These are phyloP conservation scores for Acrocalymma vagum DNA, from an alignment of 2,329 filamentous ascomycete species.

Conservation along the genomic window DNA sequence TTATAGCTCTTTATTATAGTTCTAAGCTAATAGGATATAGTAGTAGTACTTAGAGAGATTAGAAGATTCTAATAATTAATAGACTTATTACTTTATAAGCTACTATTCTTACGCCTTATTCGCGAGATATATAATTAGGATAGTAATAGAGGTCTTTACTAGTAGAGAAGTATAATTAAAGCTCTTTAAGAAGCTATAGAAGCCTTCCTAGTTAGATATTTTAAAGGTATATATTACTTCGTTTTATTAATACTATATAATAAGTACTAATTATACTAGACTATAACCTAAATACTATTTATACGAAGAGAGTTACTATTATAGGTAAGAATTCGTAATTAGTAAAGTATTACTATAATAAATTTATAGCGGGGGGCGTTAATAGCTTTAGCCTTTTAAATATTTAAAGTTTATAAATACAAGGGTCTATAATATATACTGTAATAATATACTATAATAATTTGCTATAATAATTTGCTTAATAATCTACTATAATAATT, in stretches of 20 bases:
- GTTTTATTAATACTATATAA: conserved; percentile 2
- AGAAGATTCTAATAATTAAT: neutral
- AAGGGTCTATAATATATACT: neutral
- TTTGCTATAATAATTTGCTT: too few species aligned
- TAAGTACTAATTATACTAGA: conserved; percentile 6
- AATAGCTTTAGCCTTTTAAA: neutral
- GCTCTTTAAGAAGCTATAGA: neutral
- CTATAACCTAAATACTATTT: conserved; percentile 4
- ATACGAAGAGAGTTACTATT: conserved; percentile 6
- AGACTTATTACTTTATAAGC: conserved; percentile 2
- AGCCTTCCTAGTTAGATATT: conserved; percentile 5
- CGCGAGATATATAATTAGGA: neutral
- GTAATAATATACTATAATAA: conserved; percentile 6
- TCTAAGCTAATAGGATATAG: conserved; percentile 3
- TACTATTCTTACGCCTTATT: neutral
- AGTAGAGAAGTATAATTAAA: neutral
- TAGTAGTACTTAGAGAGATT: conserved; percentile 1
- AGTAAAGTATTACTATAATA: conserved; percentile 1
- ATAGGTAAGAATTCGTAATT: conserved; percentile 1
- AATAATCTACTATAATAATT: too few species aligned
- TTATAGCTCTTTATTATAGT: conserved; percentile 4
- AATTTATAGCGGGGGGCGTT: too few species aligned
- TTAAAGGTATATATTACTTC: conserved; percentile 8
- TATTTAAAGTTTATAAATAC: conserved; percentile 2
- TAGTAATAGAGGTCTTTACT: neutral